Evolutionary conservation across 345 rosid species (phyloP).

Genomic region (Populus pruinosa): DNA sequence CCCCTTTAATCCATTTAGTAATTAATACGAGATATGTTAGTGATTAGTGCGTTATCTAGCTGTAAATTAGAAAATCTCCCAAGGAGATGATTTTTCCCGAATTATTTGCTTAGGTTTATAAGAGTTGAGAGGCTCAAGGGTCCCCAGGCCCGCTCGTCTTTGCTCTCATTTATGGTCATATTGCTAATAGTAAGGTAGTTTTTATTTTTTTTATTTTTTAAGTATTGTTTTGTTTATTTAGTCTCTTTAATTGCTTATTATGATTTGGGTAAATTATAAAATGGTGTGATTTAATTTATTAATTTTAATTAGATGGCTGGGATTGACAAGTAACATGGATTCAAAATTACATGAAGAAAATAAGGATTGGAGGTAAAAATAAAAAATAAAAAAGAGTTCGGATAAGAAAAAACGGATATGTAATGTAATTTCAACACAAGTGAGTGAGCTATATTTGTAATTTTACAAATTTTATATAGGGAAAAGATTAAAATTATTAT

Average conservation of each 20-base stretch:
- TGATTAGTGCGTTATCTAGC: background rate
- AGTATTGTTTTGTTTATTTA: background rate
- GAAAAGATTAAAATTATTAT: no score
- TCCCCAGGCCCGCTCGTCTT: background rate
- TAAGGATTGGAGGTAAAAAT: no score
- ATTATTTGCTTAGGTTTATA: background rate
- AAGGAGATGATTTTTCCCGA: background rate
- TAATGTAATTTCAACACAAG: no score
- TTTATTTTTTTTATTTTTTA: background rate
- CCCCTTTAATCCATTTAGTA: background rate
- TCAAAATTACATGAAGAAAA: no score
- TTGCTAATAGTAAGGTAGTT: background rate
- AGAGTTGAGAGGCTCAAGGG: background rate
- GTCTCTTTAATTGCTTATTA: background rate
- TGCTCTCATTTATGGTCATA: no score
- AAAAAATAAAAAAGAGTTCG: no score
- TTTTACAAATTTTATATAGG: no score
- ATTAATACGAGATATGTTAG: background rate
- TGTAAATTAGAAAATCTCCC: slow-evolving; percentile 12
- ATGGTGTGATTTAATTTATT: background rate
- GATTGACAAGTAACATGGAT: background rate
- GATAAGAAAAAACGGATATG: no score
- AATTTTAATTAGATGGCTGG: background rate
- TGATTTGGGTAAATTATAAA: background rate
- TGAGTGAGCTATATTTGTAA: no score